Base-by-base conservation (phyloP, 2,329 filamentous ascomycete genomes). In the Diplocarpon mali region DNA sequence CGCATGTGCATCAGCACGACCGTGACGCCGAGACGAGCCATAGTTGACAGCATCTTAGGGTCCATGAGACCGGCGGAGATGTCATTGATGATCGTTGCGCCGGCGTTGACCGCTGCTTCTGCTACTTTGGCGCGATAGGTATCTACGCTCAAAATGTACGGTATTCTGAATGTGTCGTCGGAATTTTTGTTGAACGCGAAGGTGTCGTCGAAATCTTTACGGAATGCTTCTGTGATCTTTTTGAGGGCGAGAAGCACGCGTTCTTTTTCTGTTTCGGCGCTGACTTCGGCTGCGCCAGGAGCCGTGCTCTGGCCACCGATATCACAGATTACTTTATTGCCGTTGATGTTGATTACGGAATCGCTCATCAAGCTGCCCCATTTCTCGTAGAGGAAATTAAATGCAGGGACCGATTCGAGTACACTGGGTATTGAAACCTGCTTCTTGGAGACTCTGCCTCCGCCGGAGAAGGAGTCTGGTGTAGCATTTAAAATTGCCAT, bases 401-500 rank as follows among this genome's bases (percentile, higher is more conserved):
- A 4, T 24, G 20, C 20, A 24, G 20, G 20, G 7, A 7, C 20
- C 20, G 7, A 7, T 3, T 24, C 20, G 7, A 32, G 4, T 9
- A 32, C n/a, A 14, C n/a, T 10, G 9, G 3, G 4, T 9, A 9
- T 14, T 10, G 30, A 32, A 35, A 3, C 34, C 5, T 35, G 15
- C 34, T 35, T 35, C 5, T 10, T 12, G 16, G 38, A 17, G 31
- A 69, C 60, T 11, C 70, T 58, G 8, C 88, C 88, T 42, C 88
- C 90, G 60, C 96, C 89, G 1, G 90, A 96, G 68, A 98, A 98
- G 9, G 90, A 96, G 66, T 98, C 90, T 0, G 90, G 90, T 0
- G 92, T 96, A 42, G 94, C 68, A 64, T 98, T 98, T 37, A 96
- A 71, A 52, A 98, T 94, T 44, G 85, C 85, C 92, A 98, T 98